Evolutionary conservation across 352 stramenopile genomes (phyloP).

Genomic region (Phytophthora sojae): DNA sequence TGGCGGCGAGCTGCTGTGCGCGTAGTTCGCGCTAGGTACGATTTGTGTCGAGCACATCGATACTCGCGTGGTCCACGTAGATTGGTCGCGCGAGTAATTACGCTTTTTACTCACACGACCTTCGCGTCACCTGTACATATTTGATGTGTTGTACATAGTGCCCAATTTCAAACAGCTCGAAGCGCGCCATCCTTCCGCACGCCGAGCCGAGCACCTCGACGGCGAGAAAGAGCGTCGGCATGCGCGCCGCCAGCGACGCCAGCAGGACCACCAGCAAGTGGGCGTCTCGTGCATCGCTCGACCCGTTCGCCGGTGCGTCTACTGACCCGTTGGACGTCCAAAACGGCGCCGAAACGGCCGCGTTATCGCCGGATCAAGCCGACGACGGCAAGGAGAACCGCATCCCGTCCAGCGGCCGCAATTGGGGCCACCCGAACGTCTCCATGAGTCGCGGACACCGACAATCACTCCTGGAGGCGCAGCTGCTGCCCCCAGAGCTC

Average conservation of each 20-base stretch:
- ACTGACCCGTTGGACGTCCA: not conserved
- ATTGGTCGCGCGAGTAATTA: slow-evolving; percentile 23
- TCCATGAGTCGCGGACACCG: slow-evolving; percentile 12
- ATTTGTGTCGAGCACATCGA: not conserved
- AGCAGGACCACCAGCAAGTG: slow-evolving; percentile 31
- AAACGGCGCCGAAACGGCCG: slow-evolving; percentile 29
- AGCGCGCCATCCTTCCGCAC: slow-evolving; percentile 16
- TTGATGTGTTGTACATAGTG: slow-evolving; percentile 3
- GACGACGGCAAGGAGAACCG: slow-evolving; percentile 43
- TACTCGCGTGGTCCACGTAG: slow-evolving; percentile 1
- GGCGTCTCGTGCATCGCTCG: slow-evolving; percentile 27
- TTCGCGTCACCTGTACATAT: not conserved
- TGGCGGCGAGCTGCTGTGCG: slow-evolving; percentile 39
- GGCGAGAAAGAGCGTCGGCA: slow-evolving; percentile 17
- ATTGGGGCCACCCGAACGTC: slow-evolving; percentile 30
- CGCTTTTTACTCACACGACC: slow-evolving; percentile 30
- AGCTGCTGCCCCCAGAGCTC: not conserved
- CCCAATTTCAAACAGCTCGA: slow-evolving; percentile 29
- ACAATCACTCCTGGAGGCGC: slow-evolving; percentile 2
- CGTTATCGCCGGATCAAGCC: slow-evolving; percentile 5
- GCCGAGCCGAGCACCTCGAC: not conserved
- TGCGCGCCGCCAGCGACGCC: slow-evolving; percentile 26
- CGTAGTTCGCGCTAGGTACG: slow-evolving; percentile 27
- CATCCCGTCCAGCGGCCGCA: slow-evolving; percentile 7
- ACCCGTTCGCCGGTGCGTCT: slow-evolving; percentile 31